These are phyloP conservation scores for Reutealis trisperma DNA, from an alignment of 345 rosid genomes.

Conservation along the genomic window DNA sequence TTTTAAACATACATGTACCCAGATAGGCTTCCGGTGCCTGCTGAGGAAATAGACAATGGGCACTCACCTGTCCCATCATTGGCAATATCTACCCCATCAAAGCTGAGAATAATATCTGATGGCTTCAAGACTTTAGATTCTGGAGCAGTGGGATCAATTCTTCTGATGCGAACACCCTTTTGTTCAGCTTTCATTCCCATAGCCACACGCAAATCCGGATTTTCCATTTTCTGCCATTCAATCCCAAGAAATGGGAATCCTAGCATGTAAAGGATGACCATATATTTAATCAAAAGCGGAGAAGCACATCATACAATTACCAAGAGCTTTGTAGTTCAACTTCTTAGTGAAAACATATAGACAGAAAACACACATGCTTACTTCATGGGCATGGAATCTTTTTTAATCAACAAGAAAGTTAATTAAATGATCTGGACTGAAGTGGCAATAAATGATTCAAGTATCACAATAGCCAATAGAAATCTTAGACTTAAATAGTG, in stretches of 20 bases:
- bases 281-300: neutral
- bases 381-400: neutral
- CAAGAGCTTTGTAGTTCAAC: neutral
- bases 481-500: no score
- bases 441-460: neutral
- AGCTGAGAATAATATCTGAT: conserved; percentile 85
- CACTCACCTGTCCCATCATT: conserved; percentile 92
- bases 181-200: conserved; percentile 84
- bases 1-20: no score
- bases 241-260: conserved; percentile 92
- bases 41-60: neutral
- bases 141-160: conserved; percentile 90
- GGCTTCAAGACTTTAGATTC: conserved; percentile 82
- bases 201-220: conserved; percentile 77
- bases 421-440: neutral
- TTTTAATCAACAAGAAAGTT: neutral
- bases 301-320: neutral
- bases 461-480: neutral
- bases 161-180: conserved; percentile 92
- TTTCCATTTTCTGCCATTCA: conserved; percentile 99
- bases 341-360: no score
- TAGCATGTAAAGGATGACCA: conserved; percentile 27
- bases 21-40: neutral
- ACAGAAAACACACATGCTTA: neutral
- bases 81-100: conserved; percentile 84